phyloP scores from a whole-genome alignment of 2,329 filamentous ascomycete species.

The Penicillium janthinellum region DNA sequence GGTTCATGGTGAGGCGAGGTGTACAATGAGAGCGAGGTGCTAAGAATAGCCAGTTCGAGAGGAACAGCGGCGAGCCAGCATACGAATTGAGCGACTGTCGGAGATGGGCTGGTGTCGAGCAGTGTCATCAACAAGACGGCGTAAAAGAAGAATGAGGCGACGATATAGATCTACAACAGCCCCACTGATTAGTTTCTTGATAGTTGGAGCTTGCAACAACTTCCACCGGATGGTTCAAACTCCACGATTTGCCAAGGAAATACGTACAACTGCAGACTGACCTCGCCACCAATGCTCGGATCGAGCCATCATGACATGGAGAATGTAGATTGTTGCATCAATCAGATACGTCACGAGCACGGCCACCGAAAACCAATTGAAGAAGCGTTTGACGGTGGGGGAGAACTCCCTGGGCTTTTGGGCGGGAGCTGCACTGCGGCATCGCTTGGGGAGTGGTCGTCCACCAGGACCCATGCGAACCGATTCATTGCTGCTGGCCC shows the following conservation, averaged over 20 bases:
- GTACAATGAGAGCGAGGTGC: constrained; percentile 69
- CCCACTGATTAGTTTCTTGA: constrained; percentile 18
- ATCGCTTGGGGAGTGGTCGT: constrained; percentile 76
- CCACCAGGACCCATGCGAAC: constrained; percentile 76
- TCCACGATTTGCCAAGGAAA: not conserved
- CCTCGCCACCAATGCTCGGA: constrained; percentile 79
- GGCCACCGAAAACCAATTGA: constrained; percentile 72
- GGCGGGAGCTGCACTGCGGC: constrained; percentile 51
- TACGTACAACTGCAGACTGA: constrained; percentile 71
- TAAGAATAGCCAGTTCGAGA: constrained; percentile 72
- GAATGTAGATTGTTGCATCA: constrained; percentile 71
- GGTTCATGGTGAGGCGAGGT: constrained; percentile 67
- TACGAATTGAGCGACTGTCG: constrained; percentile 75
- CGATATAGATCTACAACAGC: constrained; percentile 72
- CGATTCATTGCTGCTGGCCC: constrained; percentile 50
- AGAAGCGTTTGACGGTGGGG: constrained; percentile 67
- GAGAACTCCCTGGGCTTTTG: constrained; percentile 62
- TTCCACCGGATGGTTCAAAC: not conserved
- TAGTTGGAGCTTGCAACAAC: not conserved
- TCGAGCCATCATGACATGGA: constrained; percentile 69
- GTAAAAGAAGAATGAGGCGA: constrained; percentile 84
- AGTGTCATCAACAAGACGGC: constrained; percentile 83
- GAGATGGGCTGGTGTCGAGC: constrained; percentile 78
- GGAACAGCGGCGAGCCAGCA: constrained; percentile 75
- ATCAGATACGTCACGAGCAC: constrained; percentile 74